Evolutionary conservation across 2,329 filamentous ascomycete genomes (phyloP), one percentile per base, ranked within the genome.

Genomic region (Arthroderma uncinatum): DNA sequence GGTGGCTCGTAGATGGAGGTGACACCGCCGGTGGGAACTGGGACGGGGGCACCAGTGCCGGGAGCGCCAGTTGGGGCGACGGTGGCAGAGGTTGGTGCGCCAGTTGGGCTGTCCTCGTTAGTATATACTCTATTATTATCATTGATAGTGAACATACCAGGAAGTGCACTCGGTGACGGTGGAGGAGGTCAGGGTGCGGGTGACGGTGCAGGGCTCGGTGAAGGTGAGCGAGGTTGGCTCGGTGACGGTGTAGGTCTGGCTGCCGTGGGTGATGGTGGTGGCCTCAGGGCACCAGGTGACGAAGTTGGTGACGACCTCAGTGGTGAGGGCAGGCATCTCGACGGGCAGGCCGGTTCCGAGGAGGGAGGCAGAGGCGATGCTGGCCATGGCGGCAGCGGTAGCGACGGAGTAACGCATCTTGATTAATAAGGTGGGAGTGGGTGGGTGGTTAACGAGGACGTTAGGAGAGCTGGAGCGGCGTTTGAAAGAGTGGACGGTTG

Each of bases 201-300:
- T 78, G 63, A 82, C 75, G 52, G 78, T 87, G 83, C 83, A 86
- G 65, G 83, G 81, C 78, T 85, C 77, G 66, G 82, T 82, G 78
- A 87, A 81, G 76, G 84, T 87, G 72, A 86, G 73, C 70, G 82
- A 84, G 70, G 82, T 84, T 69, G 84, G 73, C 80, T 79, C 75
- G 63, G 83, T 83, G 73, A 89, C 76, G 65, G 80, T 85, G 79
- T 86, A 87, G 74, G 84, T 87, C 71, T 79, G 76, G 73, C 73
- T 76, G 69, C 78, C 80, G 75, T 85, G 77, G 67, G 79, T 80
- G 72, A 88, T 73, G 65, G 76, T 72, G 65, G 85, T 88, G 63
- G 85, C 71, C 64, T 68, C 76, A 21, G 86, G 84, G 82, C 86
- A 89, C 82, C 79, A 87, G 69, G 85, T 89, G 74, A 80, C 83